phyloP scores from a whole-genome alignment of 2,329 filamentous ascomycete species.

The Hypoxylon sp. region DNA sequence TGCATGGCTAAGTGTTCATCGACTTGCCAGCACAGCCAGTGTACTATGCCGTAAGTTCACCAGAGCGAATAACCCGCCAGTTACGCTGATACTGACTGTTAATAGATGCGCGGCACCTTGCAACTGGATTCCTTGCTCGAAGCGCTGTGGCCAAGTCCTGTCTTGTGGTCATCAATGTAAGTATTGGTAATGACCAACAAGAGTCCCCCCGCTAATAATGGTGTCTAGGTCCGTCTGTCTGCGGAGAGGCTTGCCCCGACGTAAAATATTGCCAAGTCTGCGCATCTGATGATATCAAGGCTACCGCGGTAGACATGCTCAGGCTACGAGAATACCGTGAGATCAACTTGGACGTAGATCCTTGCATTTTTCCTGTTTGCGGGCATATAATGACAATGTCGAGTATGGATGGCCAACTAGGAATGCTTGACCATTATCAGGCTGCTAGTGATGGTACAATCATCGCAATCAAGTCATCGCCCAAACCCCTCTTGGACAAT shows the following conservation, averaged over 20 bases:
- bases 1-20: conserved; percentile 55
- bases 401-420: conserved; percentile 33
- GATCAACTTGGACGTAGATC: conserved; percentile 30
- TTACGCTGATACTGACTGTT: conserved; percentile 2
- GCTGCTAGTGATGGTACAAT: neutral
- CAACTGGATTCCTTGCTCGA: conserved; percentile 38
- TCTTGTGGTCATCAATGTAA: conserved; percentile 40
- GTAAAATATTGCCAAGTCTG: conserved; percentile 33
- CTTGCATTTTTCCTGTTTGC: conserved; percentile 37
- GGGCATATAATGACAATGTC: conserved; percentile 33
- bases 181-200: neutral
- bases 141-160: conserved; percentile 25
- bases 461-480: conserved; percentile 3
- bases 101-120: conserved; percentile 39
- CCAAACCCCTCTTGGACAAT: conserved; percentile 1
- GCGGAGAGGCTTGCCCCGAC: conserved; percentile 37
- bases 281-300: conserved; percentile 22
- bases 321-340: conserved; percentile 22
- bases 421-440: conserved; percentile 19
- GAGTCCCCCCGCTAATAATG: conserved; percentile 1
- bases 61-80: neutral
- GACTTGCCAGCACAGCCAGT: conserved; percentile 28
- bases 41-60: conserved; percentile 38
- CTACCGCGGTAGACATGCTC: conserved; percentile 24
- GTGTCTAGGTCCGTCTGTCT: conserved; percentile 35